Evolutionary conservation across 768 basidiomycete genomes (phyloP).

Genomic region (Chalciporus piperatus): DNA sequence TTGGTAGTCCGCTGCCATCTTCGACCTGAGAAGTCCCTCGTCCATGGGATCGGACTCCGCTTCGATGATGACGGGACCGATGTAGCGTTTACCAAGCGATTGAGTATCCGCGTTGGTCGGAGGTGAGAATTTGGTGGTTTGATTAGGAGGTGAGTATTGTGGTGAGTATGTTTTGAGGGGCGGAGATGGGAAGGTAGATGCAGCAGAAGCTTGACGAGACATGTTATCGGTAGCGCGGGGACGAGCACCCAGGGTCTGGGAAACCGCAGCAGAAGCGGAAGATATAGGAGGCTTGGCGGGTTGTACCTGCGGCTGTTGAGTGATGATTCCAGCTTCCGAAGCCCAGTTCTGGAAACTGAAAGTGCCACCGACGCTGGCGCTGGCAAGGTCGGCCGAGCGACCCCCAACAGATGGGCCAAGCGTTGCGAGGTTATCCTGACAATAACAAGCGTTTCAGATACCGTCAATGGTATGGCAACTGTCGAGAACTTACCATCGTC

Average conservation of each 20-base stretch:
- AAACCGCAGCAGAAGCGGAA: conserved; percentile 1
- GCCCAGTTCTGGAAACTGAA: conserved; percentile 32
- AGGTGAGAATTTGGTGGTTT: conserved; percentile 26
- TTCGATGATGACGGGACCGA: conserved; percentile 29
- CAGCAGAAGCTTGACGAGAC: conserved; percentile 28
- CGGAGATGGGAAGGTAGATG: conserved; percentile 22
- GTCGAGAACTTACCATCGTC: conserved; percentile 26
- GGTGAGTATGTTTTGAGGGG: conserved; percentile 20
- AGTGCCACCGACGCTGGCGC: conserved; percentile 7
- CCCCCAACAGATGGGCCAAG: conserved; percentile 23
- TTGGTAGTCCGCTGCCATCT: conserved; percentile 33
- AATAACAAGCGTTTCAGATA: background rate
- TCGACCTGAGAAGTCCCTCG: conserved; percentile 28
- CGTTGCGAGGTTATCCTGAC: conserved; percentile 29
- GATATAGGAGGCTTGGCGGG: conserved; percentile 3
- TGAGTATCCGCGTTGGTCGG: conserved; percentile 16
- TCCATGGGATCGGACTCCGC: conserved; percentile 29
- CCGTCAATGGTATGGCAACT: background rate
- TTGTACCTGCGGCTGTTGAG: conserved; percentile 16
- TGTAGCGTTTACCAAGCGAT: conserved; percentile 31
- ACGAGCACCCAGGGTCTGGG: conserved; percentile 15
- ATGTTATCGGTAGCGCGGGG: conserved; percentile 29
- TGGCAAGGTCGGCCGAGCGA: conserved; percentile 19
- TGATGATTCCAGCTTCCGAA: conserved; percentile 27
- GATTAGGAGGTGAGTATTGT: conserved; percentile 27